Conservation (phyloP, 495 filamentous ascomycete species). For the Daldinia grandis region DNA sequence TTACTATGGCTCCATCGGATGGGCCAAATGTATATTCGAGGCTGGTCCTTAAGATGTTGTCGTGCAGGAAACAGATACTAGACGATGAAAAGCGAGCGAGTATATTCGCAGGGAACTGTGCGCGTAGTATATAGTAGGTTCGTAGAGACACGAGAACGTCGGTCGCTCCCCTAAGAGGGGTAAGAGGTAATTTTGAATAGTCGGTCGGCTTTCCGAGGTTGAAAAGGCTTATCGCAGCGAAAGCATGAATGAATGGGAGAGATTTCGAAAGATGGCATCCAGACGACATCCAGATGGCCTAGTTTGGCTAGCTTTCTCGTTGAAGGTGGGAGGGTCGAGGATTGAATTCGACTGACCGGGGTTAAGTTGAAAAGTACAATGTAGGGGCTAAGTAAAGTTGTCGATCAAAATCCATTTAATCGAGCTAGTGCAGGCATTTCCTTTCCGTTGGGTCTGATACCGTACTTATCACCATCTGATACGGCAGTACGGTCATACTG, state of each 20-base stretch:
- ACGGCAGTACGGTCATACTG: background rate
- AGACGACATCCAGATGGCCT: background rate
- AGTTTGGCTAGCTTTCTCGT: conserved; percentile 6
- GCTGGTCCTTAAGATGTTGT: background rate
- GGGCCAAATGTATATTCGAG: conserved; percentile 12
- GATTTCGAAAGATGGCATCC: conserved; percentile 12
- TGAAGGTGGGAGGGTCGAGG: conserved; percentile 18
- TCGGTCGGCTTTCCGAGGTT: background rate
- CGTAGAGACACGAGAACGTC: conserved; percentile 1
- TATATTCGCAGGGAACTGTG: conserved; percentile 11
- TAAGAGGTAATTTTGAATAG: background rate
- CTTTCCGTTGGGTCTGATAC: conserved; percentile 27
- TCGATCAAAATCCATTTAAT: conserved; percentile 30
- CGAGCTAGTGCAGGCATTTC: conserved; percentile 26
- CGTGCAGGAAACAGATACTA: conserved; percentile 11
- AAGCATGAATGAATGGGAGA: conserved; percentile 3
- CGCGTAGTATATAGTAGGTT: conserved; percentile 5
- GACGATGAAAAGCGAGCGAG: conserved; percentile 8
- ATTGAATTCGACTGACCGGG: conserved; percentile 33
- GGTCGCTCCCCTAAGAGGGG: background rate
- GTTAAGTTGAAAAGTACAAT: conserved; percentile 25
- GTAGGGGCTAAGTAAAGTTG: conserved; percentile 14
- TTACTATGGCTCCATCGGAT: background rate
- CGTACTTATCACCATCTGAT: background rate
- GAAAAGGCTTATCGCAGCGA: background rate